These are phyloP conservation scores for Dipodascopsis uninucleata DNA, from an alignment of 805 yeast genomes.

Conservation along the genomic window DNA sequence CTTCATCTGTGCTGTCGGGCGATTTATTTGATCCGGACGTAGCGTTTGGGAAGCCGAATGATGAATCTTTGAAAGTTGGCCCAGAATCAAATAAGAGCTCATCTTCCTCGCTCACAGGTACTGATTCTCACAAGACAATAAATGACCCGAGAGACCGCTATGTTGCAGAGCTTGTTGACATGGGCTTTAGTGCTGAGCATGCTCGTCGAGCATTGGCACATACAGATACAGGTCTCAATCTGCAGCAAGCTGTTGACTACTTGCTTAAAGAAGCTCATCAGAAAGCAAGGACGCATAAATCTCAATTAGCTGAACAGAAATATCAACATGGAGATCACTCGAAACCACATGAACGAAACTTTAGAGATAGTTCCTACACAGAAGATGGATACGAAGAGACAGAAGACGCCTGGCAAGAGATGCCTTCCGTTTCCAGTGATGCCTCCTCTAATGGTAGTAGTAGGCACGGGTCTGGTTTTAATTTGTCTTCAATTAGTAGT, in stretches of 20 bases:
- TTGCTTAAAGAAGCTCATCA: slow-evolving; percentile 60
- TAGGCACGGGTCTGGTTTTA: neutral
- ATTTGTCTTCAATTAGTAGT: slow-evolving; percentile 2
- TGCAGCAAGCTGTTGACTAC: slow-evolving; percentile 62
- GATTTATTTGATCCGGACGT: too few relatives aligned
- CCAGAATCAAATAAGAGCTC: too few relatives aligned
- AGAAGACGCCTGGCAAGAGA: slow-evolving; percentile 17
- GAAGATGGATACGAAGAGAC: slow-evolving; percentile 2
- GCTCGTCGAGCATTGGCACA: slow-evolving; percentile 57
- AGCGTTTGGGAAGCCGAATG: too few relatives aligned
- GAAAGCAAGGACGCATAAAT: slow-evolving; percentile 32
- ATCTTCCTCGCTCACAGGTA: neutral
- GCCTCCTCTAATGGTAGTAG: slow-evolving; percentile 1
- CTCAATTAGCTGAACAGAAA: neutral
- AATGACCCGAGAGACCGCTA: slow-evolving; percentile 34
- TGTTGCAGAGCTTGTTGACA: slow-evolving; percentile 68
- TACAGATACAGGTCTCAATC: slow-evolving; percentile 51
- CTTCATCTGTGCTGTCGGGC: too few relatives aligned
- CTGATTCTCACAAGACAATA: neutral
- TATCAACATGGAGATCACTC: neutral
- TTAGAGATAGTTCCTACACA: neutral
- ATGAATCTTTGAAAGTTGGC: too few relatives aligned
- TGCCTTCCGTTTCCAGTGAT: slow-evolving; percentile 21
- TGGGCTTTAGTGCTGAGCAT: slow-evolving; percentile 67
- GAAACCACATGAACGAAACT: slow-evolving; percentile 2